Evolutionary conservation across 805 yeast genomes (phyloP), one percentile per base, ranked within the genome.

Genomic region (Zygoascus flipseniorum): DNA sequence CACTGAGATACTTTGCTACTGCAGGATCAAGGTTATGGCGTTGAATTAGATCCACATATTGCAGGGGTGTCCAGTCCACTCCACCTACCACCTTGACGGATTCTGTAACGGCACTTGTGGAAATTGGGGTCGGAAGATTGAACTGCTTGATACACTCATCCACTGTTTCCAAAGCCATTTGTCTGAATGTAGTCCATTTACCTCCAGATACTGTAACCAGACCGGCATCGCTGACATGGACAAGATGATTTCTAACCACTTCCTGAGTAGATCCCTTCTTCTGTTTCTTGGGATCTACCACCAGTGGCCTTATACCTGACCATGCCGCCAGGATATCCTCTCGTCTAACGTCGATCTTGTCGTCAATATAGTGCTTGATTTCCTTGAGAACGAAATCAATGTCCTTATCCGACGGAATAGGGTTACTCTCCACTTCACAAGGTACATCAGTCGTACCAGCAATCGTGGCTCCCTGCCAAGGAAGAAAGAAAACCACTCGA

Each of bases 391-490:
- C 87, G 68, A 89, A 96, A 64, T 83, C 82, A 60, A 90, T 89
- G 65, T 90, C 97, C 57, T 82, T 85, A 70, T 90, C 97, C 44
- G 83, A 75, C 31, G 98, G 96, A 50, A 81, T 78, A 53, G 97
- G 97, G 61, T 71, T 70, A 50, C 62, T 58, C 51, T 65, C 68
- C 51, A 72, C 64, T 18, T 58, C 61, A 56, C 70, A 61, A 45
- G 97, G 95, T 51, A 88, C 85, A 73, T 90, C 98, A 53, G 98
- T 90, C 56, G 98, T 90, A 68, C 98, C 98, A 54, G 96, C 97
- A 60, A 90, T 76, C 35, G 90, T 95, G 69, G 89, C 86, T 5
- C 97, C 96, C 75, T 89, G 97, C 97, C 97, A 90, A 62, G 98
- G 98, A 69, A 90, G 76, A 76, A 92, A 90, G 73, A 90, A 90